phyloP scores from a whole-genome alignment of 176 grass and related monocot genomes.

The Bonia amplexicaulis region DNA sequence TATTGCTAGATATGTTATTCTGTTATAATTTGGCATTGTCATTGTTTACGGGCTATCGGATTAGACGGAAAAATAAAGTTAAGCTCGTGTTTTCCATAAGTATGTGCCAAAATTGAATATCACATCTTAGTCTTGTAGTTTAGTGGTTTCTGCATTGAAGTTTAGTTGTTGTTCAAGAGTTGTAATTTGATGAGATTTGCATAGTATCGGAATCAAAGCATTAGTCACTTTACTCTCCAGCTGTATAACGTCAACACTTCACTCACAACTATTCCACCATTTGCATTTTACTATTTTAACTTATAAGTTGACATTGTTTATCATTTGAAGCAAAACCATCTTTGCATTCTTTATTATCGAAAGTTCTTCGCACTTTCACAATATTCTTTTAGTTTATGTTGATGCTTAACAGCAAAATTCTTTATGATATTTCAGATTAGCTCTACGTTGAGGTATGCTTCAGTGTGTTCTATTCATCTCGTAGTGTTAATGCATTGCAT shows the following conservation, averaged over 20 bases:
- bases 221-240: no score
- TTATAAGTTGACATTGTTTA: no score
- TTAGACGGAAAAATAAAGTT: background rate
- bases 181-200: background rate
- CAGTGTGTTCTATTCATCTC: background rate
- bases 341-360: background rate
- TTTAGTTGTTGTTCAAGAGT: background rate
- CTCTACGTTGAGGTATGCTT: constrained; percentile 61
- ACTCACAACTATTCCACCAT: no score
- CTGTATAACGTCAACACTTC: no score
- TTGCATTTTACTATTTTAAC: no score
- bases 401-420: constrained; percentile 5
- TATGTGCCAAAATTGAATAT: background rate
- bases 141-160: background rate
- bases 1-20: background rate
- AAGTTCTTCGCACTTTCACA: background rate
- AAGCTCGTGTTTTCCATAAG: background rate
- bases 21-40: background rate
- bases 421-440: constrained; percentile 72
- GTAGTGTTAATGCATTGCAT: background rate
- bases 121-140: constrained; percentile 20
- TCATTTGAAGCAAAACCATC: constrained; percentile 20
- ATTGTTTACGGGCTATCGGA: background rate
- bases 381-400: constrained; percentile 10
- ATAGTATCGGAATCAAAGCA: no score